Evolutionary conservation across 2,329 filamentous ascomycete genomes (phyloP).

Genomic region (Didymella lethalis): DNA sequence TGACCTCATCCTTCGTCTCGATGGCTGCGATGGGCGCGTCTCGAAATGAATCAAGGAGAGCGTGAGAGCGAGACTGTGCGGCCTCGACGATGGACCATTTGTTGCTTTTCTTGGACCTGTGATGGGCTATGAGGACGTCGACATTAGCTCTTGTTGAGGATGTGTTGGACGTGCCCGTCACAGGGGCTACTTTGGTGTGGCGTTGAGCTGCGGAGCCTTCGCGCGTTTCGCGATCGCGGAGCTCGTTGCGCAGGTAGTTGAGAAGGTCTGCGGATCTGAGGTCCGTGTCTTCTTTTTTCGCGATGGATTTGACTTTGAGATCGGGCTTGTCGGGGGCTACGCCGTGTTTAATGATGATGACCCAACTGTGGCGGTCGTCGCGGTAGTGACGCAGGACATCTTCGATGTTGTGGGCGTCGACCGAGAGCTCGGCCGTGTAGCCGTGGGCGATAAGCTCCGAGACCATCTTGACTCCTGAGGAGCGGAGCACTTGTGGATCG

Average conservation of each 20-base stretch:
- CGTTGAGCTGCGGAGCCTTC: conserved; percentile 57
- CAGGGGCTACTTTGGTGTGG: conserved; percentile 29
- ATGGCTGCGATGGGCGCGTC: conserved; percentile 85
- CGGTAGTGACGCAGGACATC: conserved; percentile 79
- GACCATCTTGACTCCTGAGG: conserved; percentile 77
- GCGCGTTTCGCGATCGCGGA: conserved; percentile 77
- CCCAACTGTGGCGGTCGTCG: conserved; percentile 82
- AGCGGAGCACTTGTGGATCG: conserved; percentile 77
- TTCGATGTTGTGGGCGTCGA: conserved; percentile 79
- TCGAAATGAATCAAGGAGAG: conserved; percentile 73
- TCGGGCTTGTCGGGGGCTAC: conserved; percentile 61
- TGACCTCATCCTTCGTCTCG: conserved; percentile 83
- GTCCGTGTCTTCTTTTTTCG: conserved; percentile 78
- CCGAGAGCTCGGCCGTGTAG: conserved; percentile 87
- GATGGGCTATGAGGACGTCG: conserved; percentile 81
- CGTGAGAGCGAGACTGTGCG: conserved; percentile 63
- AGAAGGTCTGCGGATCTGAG: conserved; percentile 76
- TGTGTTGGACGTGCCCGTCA: conserved; percentile 31
- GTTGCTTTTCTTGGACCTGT: conserved; percentile 90
- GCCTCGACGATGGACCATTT: conserved; percentile 86
- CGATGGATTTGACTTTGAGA: conserved; percentile 80
- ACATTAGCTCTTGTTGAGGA: conserved; percentile 67
- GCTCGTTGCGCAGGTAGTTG: conserved; percentile 80
- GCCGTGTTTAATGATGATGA: conserved; percentile 85
- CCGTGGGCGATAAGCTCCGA: conserved; percentile 81